Percentiles rank a stretch among this genome's conserved stretches.
phyloP scores from a whole-genome alignment of 2,329 filamentous ascomycete species.

The Trichoderma semiorbis region DNA sequence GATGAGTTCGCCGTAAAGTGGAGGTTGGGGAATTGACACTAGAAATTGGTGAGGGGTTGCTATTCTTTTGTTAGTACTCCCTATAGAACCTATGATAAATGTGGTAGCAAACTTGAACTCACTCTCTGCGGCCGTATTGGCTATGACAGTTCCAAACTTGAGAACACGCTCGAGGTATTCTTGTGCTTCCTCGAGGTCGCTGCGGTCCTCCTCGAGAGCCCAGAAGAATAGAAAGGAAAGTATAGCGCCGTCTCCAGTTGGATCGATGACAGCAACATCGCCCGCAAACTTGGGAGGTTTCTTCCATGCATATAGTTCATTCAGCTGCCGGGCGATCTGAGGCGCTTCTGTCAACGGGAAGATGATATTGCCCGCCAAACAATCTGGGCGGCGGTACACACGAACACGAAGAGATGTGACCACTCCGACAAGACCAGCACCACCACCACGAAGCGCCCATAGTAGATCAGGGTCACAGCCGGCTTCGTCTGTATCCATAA shows the following conservation, averaged over 20 bases:
- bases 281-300: neutral
- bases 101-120: neutral
- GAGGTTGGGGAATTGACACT: neutral
- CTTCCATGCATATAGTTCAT: constrained; percentile 3
- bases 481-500: constrained; percentile 25
- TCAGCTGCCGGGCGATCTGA: neutral
- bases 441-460: constrained; percentile 28
- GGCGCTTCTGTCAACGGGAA: neutral
- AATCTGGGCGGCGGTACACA: constrained; percentile 21
- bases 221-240: neutral
- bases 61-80: neutral
- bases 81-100: too few species aligned
- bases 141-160: neutral
- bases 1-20: neutral
- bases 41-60: neutral
- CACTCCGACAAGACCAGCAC: constrained; percentile 26
- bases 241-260: neutral
- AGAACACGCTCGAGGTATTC: neutral
- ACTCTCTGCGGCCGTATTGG: neutral
- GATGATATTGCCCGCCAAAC: neutral
- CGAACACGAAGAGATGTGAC: constrained; percentile 28
- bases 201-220: neutral
- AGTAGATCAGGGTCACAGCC: constrained; percentile 24
- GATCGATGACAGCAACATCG: neutral
- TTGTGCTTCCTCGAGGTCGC: constrained; percentile 3